Evolutionary conservation across 805 yeast species (phyloP).

Genomic region (Candida bentonensis): DNA sequence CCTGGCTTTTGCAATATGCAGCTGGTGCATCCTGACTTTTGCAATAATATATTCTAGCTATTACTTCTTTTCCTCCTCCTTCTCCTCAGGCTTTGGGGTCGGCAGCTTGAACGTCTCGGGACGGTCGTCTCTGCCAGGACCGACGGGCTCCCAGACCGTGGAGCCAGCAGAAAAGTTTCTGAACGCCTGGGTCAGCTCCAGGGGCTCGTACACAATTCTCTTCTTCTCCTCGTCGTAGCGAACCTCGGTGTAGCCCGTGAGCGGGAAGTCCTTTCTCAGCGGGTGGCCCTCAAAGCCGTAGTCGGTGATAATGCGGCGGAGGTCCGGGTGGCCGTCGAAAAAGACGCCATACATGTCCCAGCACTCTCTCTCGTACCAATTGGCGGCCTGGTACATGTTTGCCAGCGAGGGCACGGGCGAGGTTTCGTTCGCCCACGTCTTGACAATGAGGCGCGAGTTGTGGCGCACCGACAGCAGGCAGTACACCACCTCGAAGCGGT

Average conservation of each 20-base stretch:
- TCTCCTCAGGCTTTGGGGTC: conserved; percentile 61
- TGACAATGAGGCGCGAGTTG: conserved; percentile 77
- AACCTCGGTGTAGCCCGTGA: conserved; percentile 83
- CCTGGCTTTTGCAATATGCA: too few relatives aligned
- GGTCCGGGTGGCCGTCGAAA: conserved; percentile 80
- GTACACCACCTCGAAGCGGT: conserved; percentile 80
- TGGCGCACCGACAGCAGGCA: conserved; percentile 67
- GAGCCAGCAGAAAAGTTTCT: conserved; percentile 82
- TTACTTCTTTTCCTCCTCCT: conserved; percentile 29
- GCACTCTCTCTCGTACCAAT: conserved; percentile 86
- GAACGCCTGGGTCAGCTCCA: conserved; percentile 85
- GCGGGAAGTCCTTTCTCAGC: conserved; percentile 82
- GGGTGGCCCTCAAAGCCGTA: conserved; percentile 91
- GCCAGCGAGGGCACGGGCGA: conserved; percentile 69
- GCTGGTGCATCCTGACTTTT: too few relatives aligned
- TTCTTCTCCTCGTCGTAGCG: conserved; percentile 84
- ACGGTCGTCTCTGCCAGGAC: conserved; percentile 68
- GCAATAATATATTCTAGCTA: conserved; percentile 3
- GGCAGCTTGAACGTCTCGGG: conserved; percentile 77
- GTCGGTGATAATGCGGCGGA: conserved; percentile 81
- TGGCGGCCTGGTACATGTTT: conserved; percentile 63
- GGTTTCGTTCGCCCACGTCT: conserved; percentile 76
- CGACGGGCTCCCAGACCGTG: conserved; percentile 85
- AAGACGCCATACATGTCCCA: conserved; percentile 79
- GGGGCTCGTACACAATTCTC: conserved; percentile 78